phyloP scores from a whole-genome alignment of 2,329 filamentous ascomycete genomes.

The Hirsutella rhossiliensis region DNA sequence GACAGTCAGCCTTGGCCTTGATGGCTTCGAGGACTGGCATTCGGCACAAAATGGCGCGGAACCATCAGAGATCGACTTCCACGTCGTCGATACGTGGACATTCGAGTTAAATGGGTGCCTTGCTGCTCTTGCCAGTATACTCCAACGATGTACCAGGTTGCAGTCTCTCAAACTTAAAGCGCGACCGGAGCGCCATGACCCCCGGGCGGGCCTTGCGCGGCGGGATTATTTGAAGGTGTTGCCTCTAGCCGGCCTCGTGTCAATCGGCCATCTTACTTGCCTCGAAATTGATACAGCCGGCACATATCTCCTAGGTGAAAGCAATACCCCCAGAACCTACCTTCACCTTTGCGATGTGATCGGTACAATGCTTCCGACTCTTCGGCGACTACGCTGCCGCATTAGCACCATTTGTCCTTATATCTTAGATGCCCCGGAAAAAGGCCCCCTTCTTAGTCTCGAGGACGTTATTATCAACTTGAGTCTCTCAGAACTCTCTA shows the following conservation, averaged over 20 bases:
- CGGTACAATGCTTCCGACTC: conserved; percentile 2
- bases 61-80: neutral
- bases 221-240: conserved; percentile 3
- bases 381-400: conserved; percentile 4
- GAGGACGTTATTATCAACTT: conserved; percentile 4
- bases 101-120: conserved; percentile 1
- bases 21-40: conserved; percentile 4
- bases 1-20: conserved; percentile 1
- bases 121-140: conserved; percentile 2
- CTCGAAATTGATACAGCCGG: conserved; percentile 5
- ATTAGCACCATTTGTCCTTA: conserved; percentile 3
- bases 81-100: conserved; percentile 1
- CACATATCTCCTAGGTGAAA: neutral
- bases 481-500: conserved; percentile 3
- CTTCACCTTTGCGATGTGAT: conserved; percentile 3
- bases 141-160: conserved; percentile 4
- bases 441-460: neutral
- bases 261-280: conserved; percentile 3
- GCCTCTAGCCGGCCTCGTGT: conserved; percentile 3
- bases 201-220: neutral
- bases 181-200: conserved; percentile 3
- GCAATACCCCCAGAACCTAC: neutral
- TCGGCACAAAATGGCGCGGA: neutral
- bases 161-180: conserved; percentile 2
- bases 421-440: conserved; percentile 1